Evolutionary conservation across 2,329 filamentous ascomycete species (phyloP), one percentile per base, ranked within the genome.

Genomic region (Epichloe amarillans): DNA sequence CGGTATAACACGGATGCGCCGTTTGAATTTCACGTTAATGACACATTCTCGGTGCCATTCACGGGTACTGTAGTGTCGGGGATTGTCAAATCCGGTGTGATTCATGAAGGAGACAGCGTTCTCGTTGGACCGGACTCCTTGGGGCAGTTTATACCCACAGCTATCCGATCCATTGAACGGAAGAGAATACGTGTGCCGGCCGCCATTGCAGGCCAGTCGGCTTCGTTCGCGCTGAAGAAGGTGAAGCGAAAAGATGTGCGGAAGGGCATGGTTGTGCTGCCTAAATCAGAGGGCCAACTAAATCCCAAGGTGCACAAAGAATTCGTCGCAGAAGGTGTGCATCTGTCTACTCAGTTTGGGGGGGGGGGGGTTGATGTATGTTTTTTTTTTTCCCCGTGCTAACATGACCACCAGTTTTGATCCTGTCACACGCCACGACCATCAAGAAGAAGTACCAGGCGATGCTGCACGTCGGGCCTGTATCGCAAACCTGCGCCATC

Each of bases 361-460:
- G n/a, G n/a, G n/a, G 23, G 6, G 23, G 5, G 8, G 8, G 7
- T 35, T 3, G 3, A 6, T 19, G 3, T n/a, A 6, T 42, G 14
- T 11, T 11, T 35, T 17, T 41, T 26, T 41, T 11, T 35, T 17
- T 36, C 7, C 7, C 23, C 41, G 35, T 36, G 33, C 37, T 19
- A 10, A 40, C 15, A 4, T 15, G 38, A 35, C 23, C 26, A 38
- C 47, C 52, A 82, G 93, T 98, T 1, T 75, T 98, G 21, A 97
- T 98, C 57, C 75, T 98, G 6, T 94, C 87, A 4, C 93, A 98
- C 62, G 89, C 91, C 0, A 98, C 93, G 0, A 98, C 93, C 42
- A 98, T 98, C 67, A 93, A 95, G 67, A 88, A 83, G 0, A 91
- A 89, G 61, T 98, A 98, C 58, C 93, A 98, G 71, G 93, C 93